Base-by-base conservation (phyloP, 2,329 filamentous ascomycete genomes). In the Pezicula neosporulosa region DNA sequence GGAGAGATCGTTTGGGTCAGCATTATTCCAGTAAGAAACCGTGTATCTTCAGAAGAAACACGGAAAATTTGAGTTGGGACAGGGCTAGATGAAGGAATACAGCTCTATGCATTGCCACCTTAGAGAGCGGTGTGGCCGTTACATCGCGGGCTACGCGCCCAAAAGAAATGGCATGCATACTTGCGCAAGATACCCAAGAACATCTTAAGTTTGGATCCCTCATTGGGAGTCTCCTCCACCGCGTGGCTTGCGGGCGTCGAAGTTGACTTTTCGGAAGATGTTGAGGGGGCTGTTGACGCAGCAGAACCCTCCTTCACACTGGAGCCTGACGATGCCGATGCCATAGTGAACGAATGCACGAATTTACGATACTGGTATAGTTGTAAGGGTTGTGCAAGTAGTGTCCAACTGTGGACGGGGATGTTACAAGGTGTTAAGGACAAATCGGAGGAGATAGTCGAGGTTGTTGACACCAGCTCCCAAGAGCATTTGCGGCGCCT, bases 161-260 rank as follows among this genome's bases (percentile, higher is more conserved):
- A 24, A 15, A 12, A 38, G 33, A 18, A 19, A 21, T 19, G 15
- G 39, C 24, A 15, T 33, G 70, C 84, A 74, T 79, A 96, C 90
- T 89, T 96, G 72, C 87, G 86, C 66, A 97, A 73, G 60, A 97
- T 96, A 49, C 85, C 83, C 55, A 97, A 71, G 66, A 97, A 96
- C 1, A 90, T 95, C 72, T 85, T 88, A 65, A 97, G 76, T 77
- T 96, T 96, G 59, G 89, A 93, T 59, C 83, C 85, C 53, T 97
- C 92, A 73, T 89, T 91, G 59, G 79, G 77, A 15, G 74, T 70
- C 69, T 84, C 83, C 65, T 85, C 81, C 30, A 68, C 47, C 33
- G 61, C 62, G 4, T 63, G 52, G 27, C 21, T 47, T 21, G 53
- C 39, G 8, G 46, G 47, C 8, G 43, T 49, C 15, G 51, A 24